Conservation (phyloP, 352 stramenopile species). For the Globisporangium carolinianum region DNA sequence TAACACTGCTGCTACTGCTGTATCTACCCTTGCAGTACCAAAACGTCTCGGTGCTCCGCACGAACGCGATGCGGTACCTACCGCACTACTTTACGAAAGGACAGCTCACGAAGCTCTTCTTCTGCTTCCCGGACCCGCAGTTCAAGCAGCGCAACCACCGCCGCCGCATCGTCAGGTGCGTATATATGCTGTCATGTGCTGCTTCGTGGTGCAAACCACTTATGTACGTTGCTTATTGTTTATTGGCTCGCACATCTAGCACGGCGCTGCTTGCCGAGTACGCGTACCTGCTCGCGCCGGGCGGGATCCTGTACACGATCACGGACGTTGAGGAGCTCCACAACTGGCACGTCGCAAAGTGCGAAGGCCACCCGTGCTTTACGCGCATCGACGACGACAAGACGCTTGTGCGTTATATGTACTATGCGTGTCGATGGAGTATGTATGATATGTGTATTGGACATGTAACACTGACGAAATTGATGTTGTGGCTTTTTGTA, state of each 20-base stretch:
- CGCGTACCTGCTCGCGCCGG: constrained; percentile 90
- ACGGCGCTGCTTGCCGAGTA: constrained; percentile 95
- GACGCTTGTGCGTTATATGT: constrained; percentile 50
- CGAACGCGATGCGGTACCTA: constrained; percentile 95
- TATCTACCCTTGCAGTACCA: constrained; percentile 64
- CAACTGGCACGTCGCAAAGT: constrained; percentile 96
- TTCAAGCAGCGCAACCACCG: constrained; percentile 99
- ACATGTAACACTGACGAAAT: not conserved
- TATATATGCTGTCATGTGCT: not conserved
- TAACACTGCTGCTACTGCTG: not conserved
- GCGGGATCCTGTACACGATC: constrained; percentile 96
- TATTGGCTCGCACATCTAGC: constrained; percentile 20
- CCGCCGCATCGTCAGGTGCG: constrained; percentile 86
- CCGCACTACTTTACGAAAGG: constrained; percentile 82
- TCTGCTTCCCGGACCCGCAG: constrained; percentile 99
- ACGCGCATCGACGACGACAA: constrained; percentile 73
- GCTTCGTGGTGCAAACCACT: not conserved
- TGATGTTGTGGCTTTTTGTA: too few species aligned
- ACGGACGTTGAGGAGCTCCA: constrained; percentile 98
- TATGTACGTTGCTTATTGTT: too few species aligned
- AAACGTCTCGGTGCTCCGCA: constrained; percentile 93
- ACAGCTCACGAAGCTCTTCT: constrained; percentile 96
- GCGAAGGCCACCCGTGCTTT: constrained; percentile 92
- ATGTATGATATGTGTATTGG: too few species aligned
- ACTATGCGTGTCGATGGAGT: not conserved